Conservation (phyloP, 2,329 filamentous ascomycete genomes). For the Aspergillus arachidicola region DNA sequence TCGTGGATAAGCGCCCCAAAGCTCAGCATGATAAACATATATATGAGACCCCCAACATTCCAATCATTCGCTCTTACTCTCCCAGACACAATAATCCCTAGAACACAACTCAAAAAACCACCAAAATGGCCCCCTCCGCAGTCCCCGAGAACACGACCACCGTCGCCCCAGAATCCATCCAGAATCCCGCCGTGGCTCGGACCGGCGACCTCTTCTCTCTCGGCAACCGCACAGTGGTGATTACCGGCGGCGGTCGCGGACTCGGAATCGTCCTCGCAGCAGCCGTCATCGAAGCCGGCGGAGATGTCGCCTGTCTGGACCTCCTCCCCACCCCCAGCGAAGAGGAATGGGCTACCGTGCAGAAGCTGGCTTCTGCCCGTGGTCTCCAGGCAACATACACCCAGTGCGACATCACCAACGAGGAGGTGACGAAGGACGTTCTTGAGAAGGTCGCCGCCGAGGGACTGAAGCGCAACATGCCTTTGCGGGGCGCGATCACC, state of each 20-base stretch:
- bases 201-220: constrained; percentile 49
- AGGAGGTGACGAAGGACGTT: constrained; percentile 39
- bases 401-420: constrained; percentile 53
- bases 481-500: constrained; percentile 39
- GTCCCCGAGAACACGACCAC: constrained; percentile 26
- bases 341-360: constrained; percentile 47
- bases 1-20: constrained; percentile 20
- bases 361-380: constrained; percentile 44
- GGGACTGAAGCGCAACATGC: constrained; percentile 21
- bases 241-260: constrained; percentile 56
- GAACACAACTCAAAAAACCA: neutral
- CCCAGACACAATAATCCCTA: neutral
- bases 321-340: constrained; percentile 38
- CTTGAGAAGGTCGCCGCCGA: constrained; percentile 41
- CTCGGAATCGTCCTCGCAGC: constrained; percentile 54
- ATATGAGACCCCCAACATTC: neutral
- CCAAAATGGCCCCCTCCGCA: constrained; percentile 24
- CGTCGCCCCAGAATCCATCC: constrained; percentile 32
- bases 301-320: constrained; percentile 54
- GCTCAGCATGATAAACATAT: neutral
- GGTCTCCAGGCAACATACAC: constrained; percentile 44
- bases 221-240: constrained; percentile 41
- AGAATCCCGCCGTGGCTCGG: constrained; percentile 31
- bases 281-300: constrained; percentile 54
- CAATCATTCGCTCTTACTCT: neutral